These are phyloP conservation scores for Purpureocillium takamizusanense DNA, from an alignment of 2,329 filamentous ascomycete genomes.

Conservation along the genomic window DNA sequence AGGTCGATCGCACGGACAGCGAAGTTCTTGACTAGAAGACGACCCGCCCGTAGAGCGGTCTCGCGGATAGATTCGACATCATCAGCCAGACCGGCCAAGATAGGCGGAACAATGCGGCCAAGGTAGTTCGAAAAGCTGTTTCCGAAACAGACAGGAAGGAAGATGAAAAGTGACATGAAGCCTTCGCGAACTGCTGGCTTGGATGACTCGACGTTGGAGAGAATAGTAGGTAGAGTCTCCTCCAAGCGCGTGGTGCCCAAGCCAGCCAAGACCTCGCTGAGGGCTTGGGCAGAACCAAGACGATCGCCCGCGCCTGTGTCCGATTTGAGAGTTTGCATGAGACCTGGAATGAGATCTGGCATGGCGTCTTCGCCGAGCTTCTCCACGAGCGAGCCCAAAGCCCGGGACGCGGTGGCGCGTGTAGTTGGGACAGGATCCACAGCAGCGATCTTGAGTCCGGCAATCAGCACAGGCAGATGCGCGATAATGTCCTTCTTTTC, in stretches of 20 bases:
- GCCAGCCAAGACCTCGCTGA: conserved; percentile 92
- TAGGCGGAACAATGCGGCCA: conserved; percentile 89
- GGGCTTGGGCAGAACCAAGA: conserved; percentile 89
- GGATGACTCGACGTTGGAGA: conserved; percentile 89
- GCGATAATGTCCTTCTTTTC: conserved; percentile 89
- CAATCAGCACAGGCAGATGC: conserved; percentile 85
- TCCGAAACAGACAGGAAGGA: conserved; percentile 96
- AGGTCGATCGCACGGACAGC: conserved; percentile 90
- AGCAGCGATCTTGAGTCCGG: conserved; percentile 78
- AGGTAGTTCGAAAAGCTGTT: conserved; percentile 98
- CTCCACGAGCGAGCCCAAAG: conserved; percentile 91
- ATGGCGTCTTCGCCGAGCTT: conserved; percentile 95
- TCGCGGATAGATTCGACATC: conserved; percentile 95
- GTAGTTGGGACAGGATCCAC: conserved; percentile 96
- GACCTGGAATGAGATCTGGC: conserved; percentile 90
- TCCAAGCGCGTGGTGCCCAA: conserved; percentile 87
- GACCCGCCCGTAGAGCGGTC: conserved; percentile 87
- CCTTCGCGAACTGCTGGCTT: conserved; percentile 90
- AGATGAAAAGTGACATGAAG: conserved; percentile 99
- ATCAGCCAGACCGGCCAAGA: conserved; percentile 87
- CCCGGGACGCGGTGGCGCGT: conserved; percentile 89
- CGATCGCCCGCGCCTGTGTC: conserved; percentile 94
- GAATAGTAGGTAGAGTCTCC: conserved; percentile 89
- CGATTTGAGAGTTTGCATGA: conserved; percentile 96
- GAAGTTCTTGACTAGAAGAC: conserved; percentile 96